Evolutionary conservation across 768 basidiomycete genomes (phyloP), one percentile per base, ranked within the genome.

Genomic region (Rhizopogon salebrosus): DNA sequence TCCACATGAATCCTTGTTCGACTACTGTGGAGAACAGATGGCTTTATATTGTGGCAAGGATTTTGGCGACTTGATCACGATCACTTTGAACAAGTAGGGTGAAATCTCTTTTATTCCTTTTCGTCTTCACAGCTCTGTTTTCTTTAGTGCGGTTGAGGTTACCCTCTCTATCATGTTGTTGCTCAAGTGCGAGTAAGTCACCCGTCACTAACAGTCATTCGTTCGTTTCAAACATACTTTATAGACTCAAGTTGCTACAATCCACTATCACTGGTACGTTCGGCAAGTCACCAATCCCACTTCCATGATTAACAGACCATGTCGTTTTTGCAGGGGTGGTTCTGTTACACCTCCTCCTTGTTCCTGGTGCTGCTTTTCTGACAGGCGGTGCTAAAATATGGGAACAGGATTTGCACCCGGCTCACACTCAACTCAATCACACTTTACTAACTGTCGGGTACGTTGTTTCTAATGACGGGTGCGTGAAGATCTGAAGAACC

Each of bases 281-380:
- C 14, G 4, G 34, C 16, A 34, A n/a, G n/a, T 10, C 20, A 16
- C 16, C 9, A 10, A 9, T 6, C n/a, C 1, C 10, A 46, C 23
- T 39, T 11, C 14, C 13, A 23, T 2, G 29, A 16, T 31, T 27
- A 9, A 45, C 11, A 36, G 24, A 16, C 16, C 1, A 24, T 29
- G 24, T 16, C 3, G 24, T 31, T 18, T 1, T 20, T 46, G 6
- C 53, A 82, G 84, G 87, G 16, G 87, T 90, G 7, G 75, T 88
- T 6, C 67, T 90, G n/a, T 73, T 90, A 9, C 87, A 87, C 63
- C 73, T 89, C 1, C 74, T 90, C 1, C 75, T 90, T 13, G 73
- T 89, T 40, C 87, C 87, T 0, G 87, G 87, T 2, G 73, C 78
- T 4, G 74, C 86, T 0, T 89, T 89, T 63, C 72, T 89, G n/a